Percentiles rank a stretch among this genome's conserved stretches.
Conservation (phyloP, 352 stramenopile species). For the Phytophthora constricta region DNA sequence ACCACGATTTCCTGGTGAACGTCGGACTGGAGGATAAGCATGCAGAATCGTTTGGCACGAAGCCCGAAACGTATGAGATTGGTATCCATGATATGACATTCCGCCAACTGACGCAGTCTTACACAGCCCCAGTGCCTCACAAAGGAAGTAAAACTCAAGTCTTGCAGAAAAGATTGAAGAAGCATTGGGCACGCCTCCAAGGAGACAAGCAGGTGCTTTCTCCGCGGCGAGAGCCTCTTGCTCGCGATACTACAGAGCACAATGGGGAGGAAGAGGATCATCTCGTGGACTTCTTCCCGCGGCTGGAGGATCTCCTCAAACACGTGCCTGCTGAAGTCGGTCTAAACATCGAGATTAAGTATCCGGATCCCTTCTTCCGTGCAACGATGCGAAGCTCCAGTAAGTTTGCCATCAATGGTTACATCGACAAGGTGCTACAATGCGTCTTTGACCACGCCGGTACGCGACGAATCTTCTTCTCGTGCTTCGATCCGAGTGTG, state of each 20-base stretch:
- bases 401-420: slow-evolving; percentile 77
- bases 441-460: slow-evolving; percentile 75
- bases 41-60: slow-evolving; percentile 49
- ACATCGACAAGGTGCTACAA: slow-evolving; percentile 73
- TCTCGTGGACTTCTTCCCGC: slow-evolving; percentile 75
- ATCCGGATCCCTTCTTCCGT: slow-evolving; percentile 61
- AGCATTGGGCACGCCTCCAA: slow-evolving; percentile 69
- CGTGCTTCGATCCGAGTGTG: slow-evolving; percentile 78
- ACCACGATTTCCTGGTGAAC: slow-evolving; percentile 81
- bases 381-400: slow-evolving; percentile 48
- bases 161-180: slow-evolving; percentile 65
- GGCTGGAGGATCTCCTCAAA: slow-evolving; percentile 68
- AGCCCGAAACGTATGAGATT: slow-evolving; percentile 65
- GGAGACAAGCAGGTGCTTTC: slow-evolving; percentile 27
- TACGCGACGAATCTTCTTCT: slow-evolving; percentile 78
- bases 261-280: slow-evolving; percentile 46
- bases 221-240: slow-evolving; percentile 6
- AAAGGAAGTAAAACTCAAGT: slow-evolving; percentile 37
- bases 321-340: slow-evolving; percentile 76
- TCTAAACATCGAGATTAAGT: slow-evolving; percentile 89
- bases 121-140: slow-evolving; percentile 49
- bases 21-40: slow-evolving; percentile 68
- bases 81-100: slow-evolving; percentile 75
- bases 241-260: slow-evolving; percentile 6
- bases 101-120: slow-evolving; percentile 60